Conservation (phyloP, 2,329 filamentous ascomycete species). For the Cladosporium phlei region DNA sequence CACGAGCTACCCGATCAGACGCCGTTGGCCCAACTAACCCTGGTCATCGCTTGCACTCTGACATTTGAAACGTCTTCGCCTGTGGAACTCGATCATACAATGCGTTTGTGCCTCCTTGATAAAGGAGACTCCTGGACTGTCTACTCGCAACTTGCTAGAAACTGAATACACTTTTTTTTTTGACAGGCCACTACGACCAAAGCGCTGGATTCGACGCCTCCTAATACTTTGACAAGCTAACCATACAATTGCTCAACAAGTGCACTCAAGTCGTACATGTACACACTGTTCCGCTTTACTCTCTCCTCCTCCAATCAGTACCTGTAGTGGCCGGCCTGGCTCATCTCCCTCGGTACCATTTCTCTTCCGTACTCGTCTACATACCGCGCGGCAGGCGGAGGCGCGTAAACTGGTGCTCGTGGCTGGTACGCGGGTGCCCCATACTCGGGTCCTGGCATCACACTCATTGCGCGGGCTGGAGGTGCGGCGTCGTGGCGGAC, state of each 20-base stretch:
- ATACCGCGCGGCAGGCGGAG: constrained; percentile 31
- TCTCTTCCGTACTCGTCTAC: constrained; percentile 38
- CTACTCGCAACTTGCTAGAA: not conserved
- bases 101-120: not conserved
- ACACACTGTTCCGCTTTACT: not conserved
- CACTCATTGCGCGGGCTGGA: constrained; percentile 35
- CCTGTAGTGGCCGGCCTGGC: constrained; percentile 24
- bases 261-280: not conserved
- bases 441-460: constrained; percentile 33
- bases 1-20: constrained; percentile 1
- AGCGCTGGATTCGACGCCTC: not conserved
- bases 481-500: constrained; percentile 22
- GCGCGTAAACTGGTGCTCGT: constrained; percentile 16
- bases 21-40: constrained; percentile 2
- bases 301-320: constrained; percentile 15
- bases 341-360: constrained; percentile 25
- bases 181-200: too few relatives aligned
- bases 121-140: not conserved
- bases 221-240: not conserved
- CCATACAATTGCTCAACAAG: not conserved
- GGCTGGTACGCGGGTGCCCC: constrained; percentile 5
- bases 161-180: not conserved
- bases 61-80: constrained; percentile 3
- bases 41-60: constrained; percentile 4
- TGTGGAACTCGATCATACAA: not conserved